A percentile compares a stretch with the other conserved stretches of the same genome.
phyloP scores from a whole-genome alignment of 148 eudicot species.

The Fallopia convolvulus region DNA sequence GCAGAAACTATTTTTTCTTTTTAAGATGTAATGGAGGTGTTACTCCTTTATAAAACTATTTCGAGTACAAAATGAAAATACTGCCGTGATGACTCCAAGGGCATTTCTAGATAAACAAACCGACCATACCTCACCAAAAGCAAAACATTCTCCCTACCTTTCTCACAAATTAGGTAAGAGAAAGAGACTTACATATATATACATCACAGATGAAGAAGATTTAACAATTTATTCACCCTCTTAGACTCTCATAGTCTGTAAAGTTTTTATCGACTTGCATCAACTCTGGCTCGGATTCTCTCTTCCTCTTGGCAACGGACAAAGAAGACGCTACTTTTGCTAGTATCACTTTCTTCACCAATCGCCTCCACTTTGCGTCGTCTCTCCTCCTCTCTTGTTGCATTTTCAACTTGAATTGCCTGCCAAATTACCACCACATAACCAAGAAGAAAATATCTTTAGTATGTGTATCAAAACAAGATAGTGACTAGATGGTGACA shows the following conservation, averaged over 20 bases:
- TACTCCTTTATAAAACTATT: background rate
- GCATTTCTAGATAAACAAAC: background rate
- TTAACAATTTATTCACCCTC: background rate
- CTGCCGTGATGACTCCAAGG: background rate
- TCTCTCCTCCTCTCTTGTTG: constrained; percentile 41
- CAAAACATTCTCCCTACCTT: background rate
- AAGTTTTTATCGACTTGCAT: background rate
- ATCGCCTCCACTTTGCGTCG: constrained; percentile 56
- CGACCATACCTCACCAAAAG: background rate
- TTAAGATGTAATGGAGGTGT: too few species aligned
- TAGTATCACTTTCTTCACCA: constrained; percentile 60
- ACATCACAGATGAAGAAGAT: background rate
- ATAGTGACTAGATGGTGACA: background rate
- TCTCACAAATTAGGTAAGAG: background rate
- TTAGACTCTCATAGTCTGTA: background rate
- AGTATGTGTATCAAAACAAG: background rate
- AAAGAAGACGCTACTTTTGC: constrained; percentile 51
- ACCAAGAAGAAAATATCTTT: background rate
- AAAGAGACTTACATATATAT: background rate
- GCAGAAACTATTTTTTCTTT: too few species aligned
- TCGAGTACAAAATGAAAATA: background rate
- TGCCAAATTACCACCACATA: constrained; percentile 12
- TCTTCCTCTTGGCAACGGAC: constrained; percentile 29
- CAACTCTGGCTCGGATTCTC: background rate
- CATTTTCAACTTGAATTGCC: constrained; percentile 77